Evolutionary conservation across 768 basidiomycete species (phyloP).

Genomic region (Leccinum disarticulatum): DNA sequence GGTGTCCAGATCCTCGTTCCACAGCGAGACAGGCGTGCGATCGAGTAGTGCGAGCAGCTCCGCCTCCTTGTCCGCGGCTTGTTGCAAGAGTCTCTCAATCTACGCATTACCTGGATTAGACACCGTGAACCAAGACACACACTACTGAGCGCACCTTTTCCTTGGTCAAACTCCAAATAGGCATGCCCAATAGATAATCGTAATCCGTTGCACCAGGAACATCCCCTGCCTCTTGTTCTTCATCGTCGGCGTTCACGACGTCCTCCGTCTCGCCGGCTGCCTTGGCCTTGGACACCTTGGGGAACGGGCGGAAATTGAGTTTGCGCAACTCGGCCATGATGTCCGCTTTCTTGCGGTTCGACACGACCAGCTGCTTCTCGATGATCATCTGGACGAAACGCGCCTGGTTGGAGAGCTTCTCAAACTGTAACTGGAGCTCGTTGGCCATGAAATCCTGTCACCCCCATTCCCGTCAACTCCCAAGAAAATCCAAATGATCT

Average conservation of each 20-base stretch:
- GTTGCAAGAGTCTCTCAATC: slow-evolving; percentile 82
- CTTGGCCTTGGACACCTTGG: slow-evolving; percentile 70
- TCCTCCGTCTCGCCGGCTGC: slow-evolving; percentile 66
- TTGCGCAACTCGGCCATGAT: slow-evolving; percentile 82
- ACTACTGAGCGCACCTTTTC: slow-evolving; percentile 63
- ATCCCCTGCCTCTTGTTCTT: slow-evolving; percentile 40
- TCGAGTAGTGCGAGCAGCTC: slow-evolving; percentile 79
- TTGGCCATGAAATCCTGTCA: slow-evolving; percentile 78
- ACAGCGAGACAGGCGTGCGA: slow-evolving; percentile 77
- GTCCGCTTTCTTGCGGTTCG: slow-evolving; percentile 85
- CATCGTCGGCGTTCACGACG: slow-evolving; percentile 52
- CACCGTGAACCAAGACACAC: background rate
- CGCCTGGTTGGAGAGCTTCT: slow-evolving; percentile 90
- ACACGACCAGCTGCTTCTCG: slow-evolving; percentile 74
- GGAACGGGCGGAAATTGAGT: slow-evolving; percentile 88
- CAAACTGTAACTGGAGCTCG: slow-evolving; percentile 77
- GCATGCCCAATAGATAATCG: slow-evolving; percentile 94
- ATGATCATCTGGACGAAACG: slow-evolving; percentile 97
- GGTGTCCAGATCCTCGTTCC: slow-evolving; percentile 84
- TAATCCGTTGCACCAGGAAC: slow-evolving; percentile 61
- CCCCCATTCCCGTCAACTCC: background rate
- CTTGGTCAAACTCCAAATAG: slow-evolving; percentile 91
- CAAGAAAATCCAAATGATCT: background rate
- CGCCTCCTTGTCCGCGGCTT: slow-evolving; percentile 77
- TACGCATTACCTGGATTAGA: slow-evolving; percentile 30